Evolutionary conservation across 805 yeast genomes (phyloP), one percentile per base, ranked within the genome.

Genomic region (Lachancea sp.): DNA sequence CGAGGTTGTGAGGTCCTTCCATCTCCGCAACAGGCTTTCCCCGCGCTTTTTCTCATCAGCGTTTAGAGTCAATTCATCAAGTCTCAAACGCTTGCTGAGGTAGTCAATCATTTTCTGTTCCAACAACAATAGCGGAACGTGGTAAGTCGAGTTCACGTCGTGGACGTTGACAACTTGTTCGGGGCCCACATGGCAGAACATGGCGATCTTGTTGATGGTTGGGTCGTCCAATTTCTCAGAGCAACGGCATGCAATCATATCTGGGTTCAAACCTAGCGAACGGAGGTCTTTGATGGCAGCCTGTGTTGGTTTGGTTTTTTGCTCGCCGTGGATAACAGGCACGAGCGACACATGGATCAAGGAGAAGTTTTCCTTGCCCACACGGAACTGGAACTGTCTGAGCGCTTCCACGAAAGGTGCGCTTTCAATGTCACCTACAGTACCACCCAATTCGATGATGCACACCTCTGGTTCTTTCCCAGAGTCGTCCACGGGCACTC

Each of bases 171-270:
- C 77, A 39, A 93, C 98, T 73, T 95, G 98, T 47, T 91, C 89
- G n/a, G 95, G 86, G 26, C 96, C 97, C 56, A 93, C 99, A 63
- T 93, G 98, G 68, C 98, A 91, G 71, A 93, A 93, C 98, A 93
- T 93, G 48, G 97, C 93, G 62, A 93, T 91, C 71, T 93, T 93
- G 53, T 85, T 91, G 61, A 84, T 86, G n/a, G 96, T 89, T 53
- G 89, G 80, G 47, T 70, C 69, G 59, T 85, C 95, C 56, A 93
- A 77, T 60, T 77, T 77, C 55, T 85, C 85, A 42, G 87, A 75
- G 73, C 99, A 93, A 73, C 99, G 81, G 73, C 98, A 91, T 47
- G 98, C 99, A 71, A 93, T 88, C 80, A 93, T 83, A 67, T 93
- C 98, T 17, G 98, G 98, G 32, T 82, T 79, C 65, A 93, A 78